These are phyloP conservation scores for Sphaerostilbella broomeana DNA, from an alignment of 2,329 filamentous ascomycete species.

Conservation along the genomic window DNA sequence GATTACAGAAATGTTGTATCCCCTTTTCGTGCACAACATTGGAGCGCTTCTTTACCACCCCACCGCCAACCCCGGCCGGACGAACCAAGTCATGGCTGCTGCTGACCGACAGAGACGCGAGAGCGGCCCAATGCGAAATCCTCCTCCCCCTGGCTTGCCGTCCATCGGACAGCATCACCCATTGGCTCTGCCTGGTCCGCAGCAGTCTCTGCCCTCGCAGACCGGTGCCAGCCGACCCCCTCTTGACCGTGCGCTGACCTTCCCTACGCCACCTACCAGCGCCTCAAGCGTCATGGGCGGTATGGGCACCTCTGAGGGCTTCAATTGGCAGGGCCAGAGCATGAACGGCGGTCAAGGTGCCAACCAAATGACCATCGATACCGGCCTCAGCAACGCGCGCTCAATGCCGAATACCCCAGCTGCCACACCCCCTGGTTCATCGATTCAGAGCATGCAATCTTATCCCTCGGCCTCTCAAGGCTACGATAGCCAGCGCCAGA, in stretches of 20 bases:
- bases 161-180: slow-evolving; percentile 60
- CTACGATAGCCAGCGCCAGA: slow-evolving; percentile 70
- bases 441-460: slow-evolving; percentile 69
- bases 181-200: slow-evolving; percentile 55
- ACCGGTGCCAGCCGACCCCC: slow-evolving; percentile 66
- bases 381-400: slow-evolving; percentile 65
- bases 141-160: slow-evolving; percentile 49
- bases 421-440: slow-evolving; percentile 75
- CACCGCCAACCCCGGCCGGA: slow-evolving; percentile 68
- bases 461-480: slow-evolving; percentile 63
- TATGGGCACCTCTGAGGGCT: slow-evolving; percentile 70
- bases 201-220: slow-evolving; percentile 56
- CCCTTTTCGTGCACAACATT: slow-evolving; percentile 96
- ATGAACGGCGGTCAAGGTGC: slow-evolving; percentile 56
- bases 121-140: slow-evolving; percentile 56
- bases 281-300: slow-evolving; percentile 75
- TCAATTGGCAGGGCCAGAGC: slow-evolving; percentile 65
- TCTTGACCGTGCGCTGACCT: slow-evolving; percentile 81
- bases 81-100: slow-evolving; percentile 81
- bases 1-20: slow-evolving; percentile 91
- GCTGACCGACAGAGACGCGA: slow-evolving; percentile 72
- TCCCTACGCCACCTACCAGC: slow-evolving; percentile 88
- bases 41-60: slow-evolving; percentile 90
- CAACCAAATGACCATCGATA: slow-evolving; percentile 76
- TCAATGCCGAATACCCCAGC: slow-evolving; percentile 89